phyloP scores from a whole-genome alignment of 768 basidiomycete genomes.

The Suillus hirtellus region DNA sequence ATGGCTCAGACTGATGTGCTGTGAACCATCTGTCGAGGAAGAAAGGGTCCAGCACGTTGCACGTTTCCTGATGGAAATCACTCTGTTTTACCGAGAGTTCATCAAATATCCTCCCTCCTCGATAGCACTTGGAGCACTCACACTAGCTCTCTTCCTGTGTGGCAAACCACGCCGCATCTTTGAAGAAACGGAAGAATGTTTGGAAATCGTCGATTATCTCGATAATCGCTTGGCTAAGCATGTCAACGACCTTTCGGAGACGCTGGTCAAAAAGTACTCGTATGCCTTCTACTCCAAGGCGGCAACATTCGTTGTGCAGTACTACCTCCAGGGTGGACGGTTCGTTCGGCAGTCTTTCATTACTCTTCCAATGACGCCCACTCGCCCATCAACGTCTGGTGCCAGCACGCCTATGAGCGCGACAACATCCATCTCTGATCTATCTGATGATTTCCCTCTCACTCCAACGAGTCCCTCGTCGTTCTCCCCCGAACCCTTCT shows the following conservation, averaged over 20 bases:
- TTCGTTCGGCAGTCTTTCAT: slow-evolving; percentile 51
- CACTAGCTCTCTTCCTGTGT: slow-evolving; percentile 86
- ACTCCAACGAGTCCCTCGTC: slow-evolving; percentile 73
- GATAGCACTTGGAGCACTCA: slow-evolving; percentile 87
- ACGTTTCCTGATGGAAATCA: slow-evolving; percentile 98
- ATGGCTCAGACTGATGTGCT: slow-evolving; percentile 87
- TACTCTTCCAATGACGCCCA: slow-evolving; percentile 65
- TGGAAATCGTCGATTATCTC: slow-evolving; percentile 82
- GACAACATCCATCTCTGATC: slow-evolving; percentile 70
- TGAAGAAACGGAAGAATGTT: slow-evolving; percentile 83
- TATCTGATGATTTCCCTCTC: slow-evolving; percentile 81
- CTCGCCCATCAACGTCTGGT: slow-evolving; percentile 45
- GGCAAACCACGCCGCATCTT: slow-evolving; percentile 74
- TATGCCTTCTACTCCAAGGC: slow-evolving; percentile 96
- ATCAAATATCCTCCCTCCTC: slow-evolving; percentile 82
- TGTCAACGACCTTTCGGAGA: slow-evolving; percentile 92
- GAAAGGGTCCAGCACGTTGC: slow-evolving; percentile 92
- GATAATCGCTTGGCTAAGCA: slow-evolving; percentile 85
- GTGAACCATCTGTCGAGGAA: slow-evolving; percentile 76
- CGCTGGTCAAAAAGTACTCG: slow-evolving; percentile 97
- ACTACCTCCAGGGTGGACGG: slow-evolving; percentile 86
- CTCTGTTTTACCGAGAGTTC: slow-evolving; percentile 96
- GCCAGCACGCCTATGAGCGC: slow-evolving; percentile 75
- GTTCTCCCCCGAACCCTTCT: slow-evolving; percentile 44
- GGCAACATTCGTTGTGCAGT: slow-evolving; percentile 89